phyloP scores from a whole-genome alignment of 2,329 filamentous ascomycete genomes.

The Aureobasidium sp. region DNA sequence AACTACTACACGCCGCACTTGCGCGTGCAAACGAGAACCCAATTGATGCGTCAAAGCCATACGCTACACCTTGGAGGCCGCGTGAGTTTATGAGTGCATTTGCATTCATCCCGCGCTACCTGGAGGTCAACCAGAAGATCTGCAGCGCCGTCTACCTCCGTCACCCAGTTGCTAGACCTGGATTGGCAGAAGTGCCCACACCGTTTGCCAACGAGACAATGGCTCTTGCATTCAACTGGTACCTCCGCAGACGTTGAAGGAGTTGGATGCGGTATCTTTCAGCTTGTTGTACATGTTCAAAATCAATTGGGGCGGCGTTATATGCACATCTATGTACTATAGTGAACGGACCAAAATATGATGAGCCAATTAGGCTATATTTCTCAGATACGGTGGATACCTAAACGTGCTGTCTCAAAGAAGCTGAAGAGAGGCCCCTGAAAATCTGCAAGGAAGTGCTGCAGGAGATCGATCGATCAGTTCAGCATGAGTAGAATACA shows the following conservation, averaged over 20 bases:
- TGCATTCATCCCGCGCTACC: slow-evolving; percentile 87
- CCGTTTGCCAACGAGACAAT: slow-evolving; percentile 64
- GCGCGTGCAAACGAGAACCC: slow-evolving; percentile 64
- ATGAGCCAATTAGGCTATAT: background rate
- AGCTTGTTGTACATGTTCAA: slow-evolving; percentile 10
- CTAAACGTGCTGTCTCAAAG: background rate
- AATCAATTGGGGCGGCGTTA: slow-evolving; percentile 7
- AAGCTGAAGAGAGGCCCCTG: background rate
- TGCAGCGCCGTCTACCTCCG: slow-evolving; percentile 92
- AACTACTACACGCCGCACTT: slow-evolving; percentile 49
- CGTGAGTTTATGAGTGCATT: slow-evolving; percentile 83
- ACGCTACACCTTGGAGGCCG: slow-evolving; percentile 83
- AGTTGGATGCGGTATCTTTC: background rate
- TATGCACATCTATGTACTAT: slow-evolving; percentile 8
- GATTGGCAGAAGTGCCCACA: slow-evolving; percentile 64
- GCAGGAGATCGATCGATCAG: background rate
- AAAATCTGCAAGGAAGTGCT: background rate
- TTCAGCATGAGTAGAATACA: background rate
- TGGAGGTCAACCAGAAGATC: slow-evolving; percentile 96
- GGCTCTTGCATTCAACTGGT: slow-evolving; percentile 89
- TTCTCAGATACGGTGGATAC: background rate
- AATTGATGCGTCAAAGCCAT: slow-evolving; percentile 68
- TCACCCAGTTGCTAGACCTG: slow-evolving; percentile 82
- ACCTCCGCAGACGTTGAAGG: slow-evolving; percentile 65
- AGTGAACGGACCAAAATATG: background rate